These are phyloP conservation scores for Trifolium dubium DNA, from an alignment of 306 rosid genomes.

Conservation along the genomic window DNA sequence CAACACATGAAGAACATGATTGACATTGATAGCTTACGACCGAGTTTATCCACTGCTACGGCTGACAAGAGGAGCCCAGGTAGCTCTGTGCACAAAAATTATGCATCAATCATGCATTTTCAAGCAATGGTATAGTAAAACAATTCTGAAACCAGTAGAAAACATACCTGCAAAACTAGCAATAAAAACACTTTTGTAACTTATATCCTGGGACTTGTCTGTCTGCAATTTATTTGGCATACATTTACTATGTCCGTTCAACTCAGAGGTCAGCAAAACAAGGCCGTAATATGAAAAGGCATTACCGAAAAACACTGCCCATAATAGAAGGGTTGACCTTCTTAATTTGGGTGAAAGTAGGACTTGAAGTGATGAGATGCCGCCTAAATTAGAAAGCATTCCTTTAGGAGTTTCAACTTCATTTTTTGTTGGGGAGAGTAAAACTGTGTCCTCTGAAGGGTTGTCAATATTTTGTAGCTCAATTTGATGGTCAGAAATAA, in stretches of 20 bases:
- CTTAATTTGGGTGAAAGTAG: constrained; percentile 81
- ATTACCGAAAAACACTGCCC: constrained; percentile 92
- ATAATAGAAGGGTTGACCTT: constrained; percentile 83
- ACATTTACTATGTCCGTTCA: constrained; percentile 69
- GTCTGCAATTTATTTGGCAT: constrained; percentile 46
- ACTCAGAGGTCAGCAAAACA: constrained; percentile 88
- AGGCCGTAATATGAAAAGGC: constrained; percentile 98
- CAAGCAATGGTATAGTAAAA: constrained; percentile 29
- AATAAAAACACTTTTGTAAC: constrained; percentile 72
- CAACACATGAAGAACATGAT: constrained; percentile 79
- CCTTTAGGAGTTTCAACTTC: constrained; percentile 47
- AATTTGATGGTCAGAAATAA: constrained; percentile 69
- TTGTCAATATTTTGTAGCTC: constrained; percentile 53
- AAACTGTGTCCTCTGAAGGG: constrained; percentile 57
- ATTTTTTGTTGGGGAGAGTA: constrained; percentile 57
- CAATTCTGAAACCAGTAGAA: constrained; percentile 26
- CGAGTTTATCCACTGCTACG: constrained; percentile 76
- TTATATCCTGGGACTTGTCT: constrained; percentile 54
- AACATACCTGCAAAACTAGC: constrained; percentile 91
- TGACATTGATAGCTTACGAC: constrained; percentile 91
- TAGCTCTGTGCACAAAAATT: constrained; percentile 68
- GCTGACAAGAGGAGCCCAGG: constrained; percentile 92
- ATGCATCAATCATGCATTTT: constrained; percentile 48
- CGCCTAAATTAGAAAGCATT: constrained; percentile 49
- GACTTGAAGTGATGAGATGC: constrained; percentile 60